Conservation (phyloP, 2,329 filamentous ascomycete genomes). For the Lachnellula occidentalis region DNA sequence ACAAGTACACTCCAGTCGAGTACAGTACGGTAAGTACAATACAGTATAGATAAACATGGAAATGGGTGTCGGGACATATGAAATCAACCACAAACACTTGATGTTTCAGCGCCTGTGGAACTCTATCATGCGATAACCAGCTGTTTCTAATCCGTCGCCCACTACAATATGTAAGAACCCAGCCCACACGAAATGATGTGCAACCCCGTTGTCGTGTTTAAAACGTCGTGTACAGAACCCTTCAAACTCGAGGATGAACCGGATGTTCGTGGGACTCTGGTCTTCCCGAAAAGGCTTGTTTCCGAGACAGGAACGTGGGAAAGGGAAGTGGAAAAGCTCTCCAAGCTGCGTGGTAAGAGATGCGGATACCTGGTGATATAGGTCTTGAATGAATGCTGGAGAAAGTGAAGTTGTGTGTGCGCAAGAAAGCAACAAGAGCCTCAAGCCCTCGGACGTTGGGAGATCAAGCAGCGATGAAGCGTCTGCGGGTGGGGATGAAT, state of each 20-base stretch:
- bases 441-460: slow-evolving; percentile 17
- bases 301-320: not conserved
- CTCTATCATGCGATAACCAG: slow-evolving; percentile 24
- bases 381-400: not conserved
- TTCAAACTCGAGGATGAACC: too few relatives aligned
- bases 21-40: too few relatives aligned
- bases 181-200: slow-evolving; percentile 3
- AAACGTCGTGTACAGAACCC: not conserved
- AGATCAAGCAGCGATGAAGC: slow-evolving; percentile 25
- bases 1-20: not conserved
- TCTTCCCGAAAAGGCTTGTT: not conserved
- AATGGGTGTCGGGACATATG: slow-evolving; percentile 1
- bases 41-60: not conserved
- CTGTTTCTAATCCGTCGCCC: slow-evolving; percentile 5
- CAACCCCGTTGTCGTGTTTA: not conserved
- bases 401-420: not conserved
- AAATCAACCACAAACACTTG: slow-evolving; percentile 27
- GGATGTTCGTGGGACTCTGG: not conserved
- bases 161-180: not conserved
- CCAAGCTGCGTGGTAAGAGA: not conserved
- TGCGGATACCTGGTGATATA: not conserved
- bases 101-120: slow-evolving; percentile 26
- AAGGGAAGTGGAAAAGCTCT: not conserved
- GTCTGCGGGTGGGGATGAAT: not conserved
- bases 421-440: slow-evolving; percentile 11